These are phyloP conservation scores for Styphnolobium japonicum DNA, from an alignment of 306 rosid species.

Conservation along the genomic window DNA sequence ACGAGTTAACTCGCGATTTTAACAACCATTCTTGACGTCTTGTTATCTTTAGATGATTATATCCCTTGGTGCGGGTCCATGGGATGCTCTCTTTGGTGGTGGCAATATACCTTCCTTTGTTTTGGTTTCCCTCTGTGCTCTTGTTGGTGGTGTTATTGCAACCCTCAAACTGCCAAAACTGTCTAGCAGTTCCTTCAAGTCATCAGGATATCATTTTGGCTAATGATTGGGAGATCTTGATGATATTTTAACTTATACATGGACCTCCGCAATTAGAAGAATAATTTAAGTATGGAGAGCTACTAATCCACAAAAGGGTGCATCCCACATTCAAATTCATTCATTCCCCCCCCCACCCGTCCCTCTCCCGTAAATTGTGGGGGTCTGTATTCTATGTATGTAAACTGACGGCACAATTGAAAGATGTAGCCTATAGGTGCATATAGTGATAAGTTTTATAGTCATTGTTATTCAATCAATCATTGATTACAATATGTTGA, in stretches of 20 bases:
- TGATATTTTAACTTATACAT: conserved; percentile 6
- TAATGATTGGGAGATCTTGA: conserved; percentile 10
- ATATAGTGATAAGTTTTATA: conserved; percentile 10
- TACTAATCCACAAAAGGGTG: conserved; percentile 11
- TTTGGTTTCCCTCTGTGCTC: conserved; percentile 57
- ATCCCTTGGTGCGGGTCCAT: conserved; percentile 79
- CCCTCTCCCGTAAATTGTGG: conserved; percentile 13
- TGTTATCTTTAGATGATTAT: conserved; percentile 54
- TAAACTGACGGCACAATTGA: conserved; percentile 17
- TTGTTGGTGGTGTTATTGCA: conserved; percentile 60
- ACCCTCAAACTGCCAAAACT: conserved; percentile 50
- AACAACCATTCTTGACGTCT: not conserved
- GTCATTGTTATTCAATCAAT: not conserved
- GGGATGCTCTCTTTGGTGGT: conserved; percentile 79
- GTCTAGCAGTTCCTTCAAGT: conserved; percentile 39
- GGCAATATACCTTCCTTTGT: conserved; percentile 79
- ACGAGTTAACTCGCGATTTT: no score
- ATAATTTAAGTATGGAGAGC: conserved; percentile 19
- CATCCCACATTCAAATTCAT: conserved; percentile 46
- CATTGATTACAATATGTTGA: not conserved
- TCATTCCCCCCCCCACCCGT: conserved; percentile 47
- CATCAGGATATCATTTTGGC: conserved; percentile 66
- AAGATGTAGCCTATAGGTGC: conserved; percentile 23
- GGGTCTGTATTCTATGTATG: conserved; percentile 35
- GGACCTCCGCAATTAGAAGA: conserved; percentile 12